Conservation (phyloP, 2,329 filamentous ascomycete species). For the Phyllosticta ampelicida region DNA sequence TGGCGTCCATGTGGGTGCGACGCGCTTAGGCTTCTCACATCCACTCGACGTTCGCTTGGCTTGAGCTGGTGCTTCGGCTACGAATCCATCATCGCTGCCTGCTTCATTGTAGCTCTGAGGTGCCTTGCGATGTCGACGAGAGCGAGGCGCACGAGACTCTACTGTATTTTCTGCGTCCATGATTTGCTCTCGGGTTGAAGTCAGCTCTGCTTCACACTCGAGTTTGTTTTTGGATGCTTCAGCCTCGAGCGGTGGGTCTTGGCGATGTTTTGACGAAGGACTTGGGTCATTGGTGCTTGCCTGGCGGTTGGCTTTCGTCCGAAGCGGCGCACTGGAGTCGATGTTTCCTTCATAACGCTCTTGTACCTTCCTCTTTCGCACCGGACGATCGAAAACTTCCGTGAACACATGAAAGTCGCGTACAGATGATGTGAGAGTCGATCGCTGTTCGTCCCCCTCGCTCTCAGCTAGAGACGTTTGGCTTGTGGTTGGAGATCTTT, state of each 20-base stretch:
- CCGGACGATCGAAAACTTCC: background rate
- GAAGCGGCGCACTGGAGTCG: background rate
- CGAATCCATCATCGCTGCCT: conserved; percentile 9
- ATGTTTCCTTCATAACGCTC: background rate
- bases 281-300: background rate
- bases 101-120: background rate
- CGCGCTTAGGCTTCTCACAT: conserved; percentile 1
- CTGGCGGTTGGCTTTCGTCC: background rate
- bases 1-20: conserved; percentile 16
- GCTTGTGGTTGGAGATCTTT: too few relatives aligned
- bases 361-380: background rate
- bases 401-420: background rate
- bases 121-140: background rate
- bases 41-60: background rate
- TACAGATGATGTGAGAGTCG: background rate
- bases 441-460: background rate
- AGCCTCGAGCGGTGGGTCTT: background rate
- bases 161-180: background rate
- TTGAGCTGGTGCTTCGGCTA: conserved; percentile 11
- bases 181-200: background rate
- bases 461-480: too few relatives aligned
- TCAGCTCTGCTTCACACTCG: background rate
- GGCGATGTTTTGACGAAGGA: background rate
- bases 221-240: background rate
- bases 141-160: background rate